Conservation (phyloP, 2,329 filamentous ascomycete genomes). For the Bipolaris gigantea region DNA sequence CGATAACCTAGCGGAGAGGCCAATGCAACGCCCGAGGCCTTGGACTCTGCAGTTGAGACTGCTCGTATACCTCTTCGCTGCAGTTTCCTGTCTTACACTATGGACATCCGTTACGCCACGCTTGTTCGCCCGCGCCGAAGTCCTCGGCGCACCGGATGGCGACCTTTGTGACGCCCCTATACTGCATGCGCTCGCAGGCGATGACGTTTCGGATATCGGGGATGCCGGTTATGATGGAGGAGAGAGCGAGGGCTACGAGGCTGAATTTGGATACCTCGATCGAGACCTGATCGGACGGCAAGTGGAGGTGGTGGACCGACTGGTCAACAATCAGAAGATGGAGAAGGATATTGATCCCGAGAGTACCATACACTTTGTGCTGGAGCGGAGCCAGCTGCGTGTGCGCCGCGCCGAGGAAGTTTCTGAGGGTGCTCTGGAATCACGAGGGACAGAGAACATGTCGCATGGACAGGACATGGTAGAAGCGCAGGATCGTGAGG, state of each 20-base stretch:
- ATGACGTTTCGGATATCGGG: slow-evolving; percentile 46
- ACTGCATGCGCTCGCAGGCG: slow-evolving; percentile 36
- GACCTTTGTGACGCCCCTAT: slow-evolving; percentile 16
- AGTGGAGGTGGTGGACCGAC: slow-evolving; percentile 51
- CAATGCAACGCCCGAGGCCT: slow-evolving; percentile 56
- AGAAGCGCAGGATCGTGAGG: neutral
- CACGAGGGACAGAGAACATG: slow-evolving; percentile 16
- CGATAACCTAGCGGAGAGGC: slow-evolving; percentile 31
- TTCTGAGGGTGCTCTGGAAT: slow-evolving; percentile 33
- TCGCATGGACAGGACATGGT: neutral
- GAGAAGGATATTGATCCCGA: slow-evolving; percentile 65
- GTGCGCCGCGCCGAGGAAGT: slow-evolving; percentile 41
- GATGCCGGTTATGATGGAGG: slow-evolving; percentile 39
- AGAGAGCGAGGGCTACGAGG: slow-evolving; percentile 54
- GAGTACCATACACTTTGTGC: slow-evolving; percentile 64
- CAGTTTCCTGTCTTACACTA: slow-evolving; percentile 61
- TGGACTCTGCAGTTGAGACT: slow-evolving; percentile 73
- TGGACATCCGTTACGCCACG: slow-evolving; percentile 64
- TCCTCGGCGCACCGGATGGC: slow-evolving; percentile 29
- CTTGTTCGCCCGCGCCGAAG: slow-evolving; percentile 61
- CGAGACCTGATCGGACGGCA: slow-evolving; percentile 65
- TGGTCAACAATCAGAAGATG: slow-evolving; percentile 67
- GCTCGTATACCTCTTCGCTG: slow-evolving; percentile 65
- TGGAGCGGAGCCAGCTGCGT: slow-evolving; percentile 60
- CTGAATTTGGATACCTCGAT: slow-evolving; percentile 64